A percentile compares a stretch with the other conserved stretches of the same genome.
Conservation (phyloP, 192 early-diverging fungal species). For the Glomus cerebriforme region DNA sequence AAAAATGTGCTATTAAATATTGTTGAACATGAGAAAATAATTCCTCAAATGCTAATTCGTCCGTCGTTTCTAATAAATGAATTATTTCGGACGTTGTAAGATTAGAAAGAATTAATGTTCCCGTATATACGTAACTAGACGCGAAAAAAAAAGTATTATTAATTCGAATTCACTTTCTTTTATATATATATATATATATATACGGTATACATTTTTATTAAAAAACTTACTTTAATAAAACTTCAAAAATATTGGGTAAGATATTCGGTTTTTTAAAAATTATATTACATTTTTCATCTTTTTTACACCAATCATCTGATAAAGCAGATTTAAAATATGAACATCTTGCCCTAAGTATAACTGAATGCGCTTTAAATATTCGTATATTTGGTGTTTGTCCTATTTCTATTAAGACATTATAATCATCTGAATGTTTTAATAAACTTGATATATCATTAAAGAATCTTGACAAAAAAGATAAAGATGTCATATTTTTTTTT, state of each 20-base stretch:
- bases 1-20: neutral
- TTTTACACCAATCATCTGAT: constrained; percentile 24
- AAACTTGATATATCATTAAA: constrained; percentile 13
- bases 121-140: neutral
- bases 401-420: constrained; percentile 11
- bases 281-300: neutral
- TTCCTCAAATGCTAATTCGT: constrained; percentile 20
- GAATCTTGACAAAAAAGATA: neutral
- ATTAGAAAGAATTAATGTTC: neutral
- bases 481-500: neutral
- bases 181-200: neutral
- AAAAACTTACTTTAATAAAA: constrained; percentile 20
- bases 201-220: neutral
- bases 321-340: constrained; percentile 17
- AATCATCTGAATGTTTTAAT: constrained; percentile 16
- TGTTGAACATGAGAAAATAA: constrained; percentile 13
- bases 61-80: neutral
- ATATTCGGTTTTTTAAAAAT: constrained; percentile 20
- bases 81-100: neutral
- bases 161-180: neutral
- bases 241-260: constrained; percentile 6
- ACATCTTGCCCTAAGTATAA: constrained; percentile 15
- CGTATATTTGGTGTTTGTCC: neutral
- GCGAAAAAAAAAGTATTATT: neutral
- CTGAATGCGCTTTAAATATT: constrained; percentile 22